Evolutionary conservation across 495 filamentous ascomycete genomes (phyloP).

Genomic region (Haplographium delicatum): DNA sequence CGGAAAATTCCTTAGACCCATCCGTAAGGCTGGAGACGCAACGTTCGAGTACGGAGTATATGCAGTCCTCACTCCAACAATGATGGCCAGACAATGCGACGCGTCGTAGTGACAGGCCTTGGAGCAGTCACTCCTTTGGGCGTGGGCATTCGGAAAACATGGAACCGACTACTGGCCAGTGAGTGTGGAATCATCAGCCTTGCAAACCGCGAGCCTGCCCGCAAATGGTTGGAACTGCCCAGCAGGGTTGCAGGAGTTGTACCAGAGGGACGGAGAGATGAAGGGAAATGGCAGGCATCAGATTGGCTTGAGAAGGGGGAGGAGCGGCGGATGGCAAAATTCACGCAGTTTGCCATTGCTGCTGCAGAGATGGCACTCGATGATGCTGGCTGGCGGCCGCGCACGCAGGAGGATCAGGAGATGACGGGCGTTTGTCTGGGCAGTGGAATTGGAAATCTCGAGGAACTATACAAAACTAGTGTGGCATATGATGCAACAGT

Average conservation of each 20-base stretch:
- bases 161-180: constrained; percentile 73
- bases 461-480: constrained; percentile 80
- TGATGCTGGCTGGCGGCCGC: constrained; percentile 77
- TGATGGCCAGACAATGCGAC: constrained; percentile 57
- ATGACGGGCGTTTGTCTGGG: constrained; percentile 87
- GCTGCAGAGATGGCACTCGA: constrained; percentile 80
- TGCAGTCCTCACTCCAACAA: neutral
- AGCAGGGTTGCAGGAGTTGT: constrained; percentile 82
- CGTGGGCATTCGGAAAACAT: constrained; percentile 71
- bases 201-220: constrained; percentile 15
- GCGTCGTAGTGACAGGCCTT: constrained; percentile 92
- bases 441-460: constrained; percentile 93
- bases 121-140: constrained; percentile 90
- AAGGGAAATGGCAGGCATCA: constrained; percentile 72
- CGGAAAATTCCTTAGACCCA: no score
- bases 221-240: constrained; percentile 52
- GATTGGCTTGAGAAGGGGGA: constrained; percentile 72
- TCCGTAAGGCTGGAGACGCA: neutral
- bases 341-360: constrained; percentile 86
- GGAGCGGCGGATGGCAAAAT: constrained; percentile 81
- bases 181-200: constrained; percentile 64
- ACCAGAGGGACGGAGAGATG: constrained; percentile 49
- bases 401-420: constrained; percentile 55
- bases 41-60: neutral
- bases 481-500: constrained; percentile 67